Evolutionary conservation across 305 asterid genomes (phyloP).

Genomic region (Rubia peregrina): DNA sequence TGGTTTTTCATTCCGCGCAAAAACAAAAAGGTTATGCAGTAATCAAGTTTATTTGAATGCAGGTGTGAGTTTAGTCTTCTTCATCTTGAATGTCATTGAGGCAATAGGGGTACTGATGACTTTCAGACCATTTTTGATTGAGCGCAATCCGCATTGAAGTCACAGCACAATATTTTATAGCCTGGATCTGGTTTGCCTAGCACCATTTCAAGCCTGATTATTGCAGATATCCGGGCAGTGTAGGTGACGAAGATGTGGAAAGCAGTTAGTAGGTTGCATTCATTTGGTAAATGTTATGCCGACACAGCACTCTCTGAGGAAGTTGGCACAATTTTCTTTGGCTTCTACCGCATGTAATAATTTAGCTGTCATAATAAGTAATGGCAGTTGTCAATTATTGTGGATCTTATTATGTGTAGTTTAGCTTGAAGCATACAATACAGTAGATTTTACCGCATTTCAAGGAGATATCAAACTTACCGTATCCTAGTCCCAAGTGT

Average conservation of each 20-base stretch:
- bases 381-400: neutral
- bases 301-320: too few relatives aligned
- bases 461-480: too few relatives aligned
- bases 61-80: slow-evolving; percentile 63
- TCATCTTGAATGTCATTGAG: slow-evolving; percentile 45
- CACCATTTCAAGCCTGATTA: neutral
- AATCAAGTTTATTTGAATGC: slow-evolving; percentile 18
- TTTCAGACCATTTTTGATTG: slow-evolving; percentile 53
- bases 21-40: neutral
- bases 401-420: too few relatives aligned
- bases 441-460: too few relatives aligned
- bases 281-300: neutral
- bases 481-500: too few relatives aligned
- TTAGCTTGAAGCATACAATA: too few relatives aligned
- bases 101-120: slow-evolving; percentile 43
- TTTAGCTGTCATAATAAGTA: neutral
- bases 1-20: neutral
- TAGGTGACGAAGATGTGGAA: neutral
- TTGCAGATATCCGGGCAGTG: neutral
- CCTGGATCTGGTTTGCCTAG: neutral
- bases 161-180: neutral
- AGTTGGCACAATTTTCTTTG: too few relatives aligned
- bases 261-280: neutral
- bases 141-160: neutral
- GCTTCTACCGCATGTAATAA: too few relatives aligned